A percentile compares a stretch with the other conserved stretches of the same genome.
Conservation (phyloP, 2,329 filamentous ascomycete genomes). For the Diplodia corticola region DNA sequence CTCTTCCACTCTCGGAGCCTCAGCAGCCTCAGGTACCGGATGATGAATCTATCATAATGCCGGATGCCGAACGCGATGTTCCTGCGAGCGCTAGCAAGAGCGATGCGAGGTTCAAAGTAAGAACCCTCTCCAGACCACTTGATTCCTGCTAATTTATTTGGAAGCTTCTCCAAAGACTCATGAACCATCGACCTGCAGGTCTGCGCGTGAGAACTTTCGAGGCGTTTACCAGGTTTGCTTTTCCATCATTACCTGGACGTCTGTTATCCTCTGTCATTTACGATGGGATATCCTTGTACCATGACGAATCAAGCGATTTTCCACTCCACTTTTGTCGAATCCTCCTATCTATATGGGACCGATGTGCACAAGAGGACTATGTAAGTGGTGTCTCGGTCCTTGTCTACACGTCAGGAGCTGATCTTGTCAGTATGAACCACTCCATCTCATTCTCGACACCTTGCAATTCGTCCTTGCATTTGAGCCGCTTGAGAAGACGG, state of each 20-base stretch:
- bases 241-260: slow-evolving; percentile 63
- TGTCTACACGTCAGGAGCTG: not conserved
- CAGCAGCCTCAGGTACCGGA: not conserved
- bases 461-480: slow-evolving; percentile 64
- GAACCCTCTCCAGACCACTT: not conserved
- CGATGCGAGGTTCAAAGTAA: slow-evolving; percentile 39
- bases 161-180: slow-evolving; percentile 60
- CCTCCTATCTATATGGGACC: slow-evolving; percentile 67
- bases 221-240: slow-evolving; percentile 62
- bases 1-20: slow-evolving; percentile 52
- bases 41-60: not conserved
- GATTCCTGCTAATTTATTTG: not conserved
- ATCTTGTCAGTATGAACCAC: slow-evolving; percentile 55
- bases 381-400: slow-evolving; percentile 27
- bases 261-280: slow-evolving; percentile 69
- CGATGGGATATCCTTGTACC: slow-evolving; percentile 61
- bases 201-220: slow-evolving; percentile 66
- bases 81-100: slow-evolving; percentile 41
- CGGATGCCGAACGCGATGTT: slow-evolving; percentile 25
- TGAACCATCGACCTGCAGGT: slow-evolving; percentile 61
- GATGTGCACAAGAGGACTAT: slow-evolving; percentile 64
- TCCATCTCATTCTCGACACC: slow-evolving; percentile 66
- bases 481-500: slow-evolving; percentile 60
- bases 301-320: slow-evolving; percentile 52
- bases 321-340: slow-evolving; percentile 65